These are phyloP conservation scores for Butyriboletus appendiculatus DNA, from an alignment of 1,284 basidiomycete genomes.

Conservation along the genomic window DNA sequence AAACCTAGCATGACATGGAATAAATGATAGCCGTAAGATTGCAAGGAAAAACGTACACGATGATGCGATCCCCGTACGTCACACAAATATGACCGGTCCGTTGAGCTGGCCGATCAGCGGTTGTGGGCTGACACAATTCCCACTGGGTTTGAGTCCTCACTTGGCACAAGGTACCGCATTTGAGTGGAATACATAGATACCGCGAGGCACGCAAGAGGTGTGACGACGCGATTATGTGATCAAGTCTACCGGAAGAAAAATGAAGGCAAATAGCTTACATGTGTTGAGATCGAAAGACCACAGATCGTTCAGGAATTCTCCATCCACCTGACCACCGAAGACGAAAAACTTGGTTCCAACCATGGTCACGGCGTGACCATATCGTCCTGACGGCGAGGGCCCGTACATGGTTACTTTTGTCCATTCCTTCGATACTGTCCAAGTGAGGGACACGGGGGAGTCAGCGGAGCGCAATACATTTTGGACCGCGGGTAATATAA, in stretches of 20 bases:
- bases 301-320: slow-evolving; percentile 93
- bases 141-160: slow-evolving; percentile 74
- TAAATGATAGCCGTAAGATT: slow-evolving; percentile 12
- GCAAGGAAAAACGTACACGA: slow-evolving; percentile 59
- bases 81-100: slow-evolving; percentile 95
- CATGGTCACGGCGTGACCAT: slow-evolving; percentile 96
- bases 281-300: slow-evolving; percentile 98
- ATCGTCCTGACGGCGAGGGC: slow-evolving; percentile 82
- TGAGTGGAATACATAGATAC: background rate
- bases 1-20: slow-evolving; percentile 58
- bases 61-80: slow-evolving; percentile 83
- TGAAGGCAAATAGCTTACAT: slow-evolving; percentile 51
- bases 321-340: slow-evolving; percentile 97
- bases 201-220: slow-evolving; percentile 4
- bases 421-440: slow-evolving; percentile 88
- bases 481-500: background rate
- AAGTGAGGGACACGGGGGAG: background rate
- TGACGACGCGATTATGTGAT: slow-evolving; percentile 7
- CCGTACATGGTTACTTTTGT: slow-evolving; percentile 82
- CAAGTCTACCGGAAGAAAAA: background rate
- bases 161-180: slow-evolving; percentile 8
- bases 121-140: slow-evolving; percentile 75
- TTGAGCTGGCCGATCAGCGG: slow-evolving; percentile 72
- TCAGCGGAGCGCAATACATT: slow-evolving; percentile 8
- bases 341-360: slow-evolving; percentile 90